Evolutionary conservation across 441 rosid genomes (phyloP), one percentile per base, ranked within the genome.

Genomic region (Raphanus hybrid): DNA sequence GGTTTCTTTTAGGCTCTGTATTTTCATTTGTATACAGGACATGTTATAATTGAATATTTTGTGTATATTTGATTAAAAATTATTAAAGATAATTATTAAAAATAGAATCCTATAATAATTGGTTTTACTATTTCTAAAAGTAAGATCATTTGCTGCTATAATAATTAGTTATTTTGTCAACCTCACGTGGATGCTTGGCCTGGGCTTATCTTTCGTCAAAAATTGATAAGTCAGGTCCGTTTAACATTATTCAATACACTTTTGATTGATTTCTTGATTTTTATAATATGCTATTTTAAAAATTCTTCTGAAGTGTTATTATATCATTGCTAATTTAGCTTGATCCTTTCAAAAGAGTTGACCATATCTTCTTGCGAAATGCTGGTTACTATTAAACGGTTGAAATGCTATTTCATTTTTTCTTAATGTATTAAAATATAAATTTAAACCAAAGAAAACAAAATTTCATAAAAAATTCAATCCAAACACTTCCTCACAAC

Each of bases 241-340:
- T 73, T 78, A 70, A 54, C 82, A 69, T 54, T 78, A 68, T 78
- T 78, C 78, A 78, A 73, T 43, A 73, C 78, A 68, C 57, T 29
- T 73, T 62, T 55, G 67, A 73, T 78, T 73, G 15, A n/a, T 11
- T 45, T 12, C 15, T 45, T 12, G 67, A 52, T 8, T 1, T 71
- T 6, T 59, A 34, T 71, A 48, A 27, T 75, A 12, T 35, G 41
- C 41, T 37, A 1, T 5, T 45, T 39, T 3, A 45, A 45, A 1
- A 6, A 15, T 29, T 41, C 23, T 67, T 67, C 45, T 48, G 20
- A 78, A 73, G 54, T 60, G 70, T 29, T 29, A 41, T 29, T 29
- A 41, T 45, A 60, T 35, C 65, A 52, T 64, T 48, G 64, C 64
- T 39, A 16, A 73, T 67, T 61, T 35, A 73, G 69, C 74, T 67